These are phyloP conservation scores for Letharia lupina DNA, from an alignment of 495 filamentous ascomycete genomes.

Conservation along the genomic window DNA sequence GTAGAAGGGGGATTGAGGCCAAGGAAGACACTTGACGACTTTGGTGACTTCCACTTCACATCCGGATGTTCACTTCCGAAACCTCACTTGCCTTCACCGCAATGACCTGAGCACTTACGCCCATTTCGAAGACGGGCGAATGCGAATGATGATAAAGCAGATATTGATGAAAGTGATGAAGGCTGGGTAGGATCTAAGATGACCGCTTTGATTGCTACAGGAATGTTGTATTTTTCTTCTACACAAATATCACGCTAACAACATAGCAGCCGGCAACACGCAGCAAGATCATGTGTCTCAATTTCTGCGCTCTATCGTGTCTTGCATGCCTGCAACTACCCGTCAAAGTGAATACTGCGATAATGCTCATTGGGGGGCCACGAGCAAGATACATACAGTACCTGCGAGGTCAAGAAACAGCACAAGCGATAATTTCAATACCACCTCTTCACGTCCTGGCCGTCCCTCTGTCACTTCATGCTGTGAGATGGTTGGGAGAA, in stretches of 20 bases:
- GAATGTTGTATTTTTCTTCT: background rate
- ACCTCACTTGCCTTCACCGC: background rate
- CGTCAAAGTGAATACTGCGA: conserved; percentile 3
- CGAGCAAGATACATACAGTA: background rate
- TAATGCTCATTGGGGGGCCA: background rate
- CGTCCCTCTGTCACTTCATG: background rate
- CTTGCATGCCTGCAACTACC: conserved; percentile 4
- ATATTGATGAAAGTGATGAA: background rate
- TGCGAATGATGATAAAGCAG: background rate
- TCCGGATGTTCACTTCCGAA: background rate
- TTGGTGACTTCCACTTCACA: background rate
- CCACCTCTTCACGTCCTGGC: background rate
- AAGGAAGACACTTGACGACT: background rate
- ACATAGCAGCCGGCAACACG: background rate
- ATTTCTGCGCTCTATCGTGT: conserved; percentile 1
- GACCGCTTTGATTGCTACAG: background rate
- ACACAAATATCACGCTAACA: background rate
- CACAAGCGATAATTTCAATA: background rate
- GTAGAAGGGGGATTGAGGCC: background rate
- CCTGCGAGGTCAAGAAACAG: background rate
- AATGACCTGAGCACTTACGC: background rate
- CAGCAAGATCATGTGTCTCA: conserved; percentile 9
- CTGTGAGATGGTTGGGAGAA: background rate
- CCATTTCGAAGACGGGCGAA: background rate
- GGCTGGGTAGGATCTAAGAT: background rate